A percentile compares a stretch with the other conserved stretches of the same genome.
These are phyloP conservation scores for Trichoderma atrobrunneum DNA, from an alignment of 2,329 filamentous ascomycete species.

Conservation along the genomic window DNA sequence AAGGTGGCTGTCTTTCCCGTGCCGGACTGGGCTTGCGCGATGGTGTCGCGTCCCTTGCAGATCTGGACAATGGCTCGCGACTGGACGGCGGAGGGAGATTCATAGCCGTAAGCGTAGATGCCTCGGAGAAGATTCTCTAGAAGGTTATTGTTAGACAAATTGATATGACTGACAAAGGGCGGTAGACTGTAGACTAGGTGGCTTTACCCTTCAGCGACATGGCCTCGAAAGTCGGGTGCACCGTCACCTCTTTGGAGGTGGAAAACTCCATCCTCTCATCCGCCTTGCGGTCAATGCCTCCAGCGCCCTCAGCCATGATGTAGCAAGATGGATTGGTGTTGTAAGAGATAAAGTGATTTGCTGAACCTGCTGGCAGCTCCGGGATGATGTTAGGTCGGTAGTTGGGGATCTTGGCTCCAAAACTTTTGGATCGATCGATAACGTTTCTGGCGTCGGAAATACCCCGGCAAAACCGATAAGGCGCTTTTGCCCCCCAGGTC, in stretches of 20 bases:
- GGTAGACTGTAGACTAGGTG: slow-evolving; percentile 17
- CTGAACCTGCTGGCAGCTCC: neutral
- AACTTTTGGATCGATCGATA: slow-evolving; percentile 28
- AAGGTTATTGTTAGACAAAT: slow-evolving; percentile 39
- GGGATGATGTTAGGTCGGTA: neutral
- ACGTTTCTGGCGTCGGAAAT: slow-evolving; percentile 28
- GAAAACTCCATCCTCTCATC: slow-evolving; percentile 98
- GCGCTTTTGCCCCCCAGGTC: neutral
- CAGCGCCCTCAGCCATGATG: slow-evolving; percentile 80
- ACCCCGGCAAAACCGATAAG: slow-evolving; percentile 27
- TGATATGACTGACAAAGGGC: neutral
- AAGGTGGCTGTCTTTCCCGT: slow-evolving; percentile 97
- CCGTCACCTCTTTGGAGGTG: slow-evolving; percentile 96
- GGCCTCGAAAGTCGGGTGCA: slow-evolving; percentile 88
- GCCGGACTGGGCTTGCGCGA: slow-evolving; percentile 95
- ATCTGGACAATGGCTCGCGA: slow-evolving; percentile 98
- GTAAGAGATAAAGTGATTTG: neutral
- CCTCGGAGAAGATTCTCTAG: slow-evolving; percentile 89
- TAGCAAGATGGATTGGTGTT: neutral
- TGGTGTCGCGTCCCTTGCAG: slow-evolving; percentile 98
- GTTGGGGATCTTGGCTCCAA: slow-evolving; percentile 15
- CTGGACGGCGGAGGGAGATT: slow-evolving; percentile 96
- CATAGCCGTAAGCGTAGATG: slow-evolving; percentile 98
- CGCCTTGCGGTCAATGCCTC: slow-evolving; percentile 79
- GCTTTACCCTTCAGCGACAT: slow-evolving; percentile 82